Evolutionary conservation across 225 moss, liverwort and hornwort species (phyloP), one percentile per base, ranked within the genome.

Genomic region (Takakia lepidozioides): DNA sequence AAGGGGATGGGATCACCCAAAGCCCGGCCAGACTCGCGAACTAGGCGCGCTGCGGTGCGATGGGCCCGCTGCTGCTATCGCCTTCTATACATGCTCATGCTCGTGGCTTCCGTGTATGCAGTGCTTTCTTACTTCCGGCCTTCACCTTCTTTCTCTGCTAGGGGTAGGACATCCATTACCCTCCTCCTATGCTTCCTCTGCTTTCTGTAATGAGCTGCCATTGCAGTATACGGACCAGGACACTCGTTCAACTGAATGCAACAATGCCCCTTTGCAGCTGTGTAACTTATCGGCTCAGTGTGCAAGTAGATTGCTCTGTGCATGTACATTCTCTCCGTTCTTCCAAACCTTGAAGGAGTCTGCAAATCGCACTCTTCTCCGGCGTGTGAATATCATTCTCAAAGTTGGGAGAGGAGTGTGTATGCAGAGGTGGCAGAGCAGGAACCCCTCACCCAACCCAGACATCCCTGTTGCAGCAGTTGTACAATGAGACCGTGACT

Each of bases 1-100:
- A 51, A 25, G 44, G 51, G 66, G 65, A 84, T 76, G 73, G 84
- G 84, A 7, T 86, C 78, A 19, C 87, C 87, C n/a, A 87, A 75
- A 71, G 14, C 78, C 55, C 64, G 87, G 58, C 54, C 75, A 8
- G 82, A 73, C 45, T 66, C 85, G 55, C 55, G 78, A 29, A 70
- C 64, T 48, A 69, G 51, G 70, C 68, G 51, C 60, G 65, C 29
- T 67, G 62, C 46, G 46, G 59, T 79, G 81, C 59, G 62, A 60
- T 75, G 48, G 64, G 84, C 48, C 48, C 68, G 76, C 19, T 51
- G 64, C 59, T 87, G 81, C 51, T 91, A 87, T 48, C 51, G 75
- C 36, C 15, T 87, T 27, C 58, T 84, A 21, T 67, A 48, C 29
- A 38, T 34, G 21, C 57, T 62, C 27, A 54, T 52, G 16, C 75